Evolutionary conservation across 805 yeast genomes (phyloP).

Genomic region (Wickerhamomyces hampshirensis): DNA sequence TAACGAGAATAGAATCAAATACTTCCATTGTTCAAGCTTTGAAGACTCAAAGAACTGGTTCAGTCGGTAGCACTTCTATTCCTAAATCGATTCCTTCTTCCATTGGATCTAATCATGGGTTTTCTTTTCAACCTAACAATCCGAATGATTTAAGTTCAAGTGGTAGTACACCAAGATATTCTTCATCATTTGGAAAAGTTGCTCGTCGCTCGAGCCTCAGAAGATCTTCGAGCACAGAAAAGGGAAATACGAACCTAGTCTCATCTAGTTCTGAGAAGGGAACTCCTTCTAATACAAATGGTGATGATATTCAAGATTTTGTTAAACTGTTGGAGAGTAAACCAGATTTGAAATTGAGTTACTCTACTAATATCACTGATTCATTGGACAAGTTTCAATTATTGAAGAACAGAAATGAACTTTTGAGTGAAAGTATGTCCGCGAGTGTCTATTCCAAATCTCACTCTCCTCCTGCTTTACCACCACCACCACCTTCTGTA

Average conservation of each 20-base stretch:
- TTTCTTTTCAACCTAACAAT: conserved; percentile 14
- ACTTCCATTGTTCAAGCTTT: conserved; percentile 37
- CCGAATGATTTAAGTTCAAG: conserved; percentile 31
- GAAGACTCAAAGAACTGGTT: conserved; percentile 36
- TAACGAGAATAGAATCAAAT: conserved; percentile 40
- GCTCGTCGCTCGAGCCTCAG: conserved; percentile 43
- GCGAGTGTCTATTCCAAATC: conserved; percentile 38
- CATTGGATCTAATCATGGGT: conserved; percentile 18
- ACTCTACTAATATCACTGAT: conserved; percentile 33
- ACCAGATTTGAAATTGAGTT: conserved; percentile 39
- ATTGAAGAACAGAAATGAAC: conserved; percentile 48
- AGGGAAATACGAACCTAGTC: too few relatives aligned
- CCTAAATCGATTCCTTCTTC: conserved; percentile 26
- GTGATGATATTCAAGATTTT: conserved; percentile 64
- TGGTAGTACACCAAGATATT: conserved; percentile 52
- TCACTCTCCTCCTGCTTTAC: too few relatives aligned
- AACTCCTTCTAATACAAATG: conserved; percentile 28
- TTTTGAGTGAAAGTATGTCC: conserved; percentile 49
- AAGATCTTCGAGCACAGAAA: conserved; percentile 28
- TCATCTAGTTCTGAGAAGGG: conserved; percentile 28
- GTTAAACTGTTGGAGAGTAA: conserved; percentile 66
- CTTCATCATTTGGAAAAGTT: conserved; percentile 71
- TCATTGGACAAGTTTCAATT: conserved; percentile 48
- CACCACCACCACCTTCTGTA: conserved; percentile 5
- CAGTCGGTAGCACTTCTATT: conserved; percentile 20